Conservation (phyloP, 2,329 filamentous ascomycete species). For the Fusarium phyllophilum region DNA sequence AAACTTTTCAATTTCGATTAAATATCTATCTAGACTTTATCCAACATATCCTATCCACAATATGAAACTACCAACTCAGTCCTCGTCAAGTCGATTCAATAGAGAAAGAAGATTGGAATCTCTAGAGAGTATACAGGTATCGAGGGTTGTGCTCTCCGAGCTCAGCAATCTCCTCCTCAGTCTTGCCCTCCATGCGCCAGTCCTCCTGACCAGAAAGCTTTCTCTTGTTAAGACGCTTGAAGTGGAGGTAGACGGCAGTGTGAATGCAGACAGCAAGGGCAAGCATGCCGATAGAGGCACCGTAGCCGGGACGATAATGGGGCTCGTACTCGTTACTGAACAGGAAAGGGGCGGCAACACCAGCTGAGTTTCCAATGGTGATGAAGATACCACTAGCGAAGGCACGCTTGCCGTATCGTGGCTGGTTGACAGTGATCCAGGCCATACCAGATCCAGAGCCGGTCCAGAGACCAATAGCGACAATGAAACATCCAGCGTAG, state of each 20-base stretch:
- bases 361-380: slow-evolving; percentile 69
- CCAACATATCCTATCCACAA: not conserved
- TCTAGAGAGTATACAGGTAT: slow-evolving; percentile 32
- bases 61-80: too few relatives aligned
- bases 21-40: not conserved
- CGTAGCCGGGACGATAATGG: slow-evolving; percentile 61
- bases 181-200: slow-evolving; percentile 53
- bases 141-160: slow-evolving; percentile 55
- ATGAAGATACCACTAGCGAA: slow-evolving; percentile 70
- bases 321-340: slow-evolving; percentile 58
- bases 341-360: slow-evolving; percentile 71
- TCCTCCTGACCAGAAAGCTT: slow-evolving; percentile 52
- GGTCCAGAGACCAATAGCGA: slow-evolving; percentile 65
- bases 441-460: slow-evolving; percentile 50
- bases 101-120: accelerated
- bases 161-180: slow-evolving; percentile 53
- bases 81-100: too few relatives aligned
- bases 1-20: not conserved
- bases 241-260: slow-evolving; percentile 44
- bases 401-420: slow-evolving; percentile 72
- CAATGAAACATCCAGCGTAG: slow-evolving; percentile 71
- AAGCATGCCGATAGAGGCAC: slow-evolving; percentile 61
- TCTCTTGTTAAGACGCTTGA: slow-evolving; percentile 49
- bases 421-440: slow-evolving; percentile 65
- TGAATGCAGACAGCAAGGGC: slow-evolving; percentile 46